Base-by-base conservation (phyloP, 139 green algal genomes). In the Haematococcus lacustris region DNA sequence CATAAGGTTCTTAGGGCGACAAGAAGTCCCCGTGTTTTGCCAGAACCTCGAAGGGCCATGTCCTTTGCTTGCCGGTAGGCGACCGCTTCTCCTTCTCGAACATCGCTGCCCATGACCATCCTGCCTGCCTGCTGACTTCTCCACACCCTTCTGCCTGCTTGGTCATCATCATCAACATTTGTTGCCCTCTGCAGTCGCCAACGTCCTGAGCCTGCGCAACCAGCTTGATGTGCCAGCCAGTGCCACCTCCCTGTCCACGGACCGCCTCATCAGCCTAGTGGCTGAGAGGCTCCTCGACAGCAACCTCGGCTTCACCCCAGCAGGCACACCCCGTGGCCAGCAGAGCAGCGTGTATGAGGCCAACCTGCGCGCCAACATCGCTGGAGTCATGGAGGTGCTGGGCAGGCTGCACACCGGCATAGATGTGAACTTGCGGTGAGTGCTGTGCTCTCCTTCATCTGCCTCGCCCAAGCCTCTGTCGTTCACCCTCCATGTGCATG, bases 11-110 rank as follows among this genome's bases (percentile, higher is more conserved):
- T 87, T 91, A 37, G 66, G 82, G 1, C 63, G 82, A 7, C 35
- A 73, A 3, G 40, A 78, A 25, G 74, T 85, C 0, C 87, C 90
- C 7, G 86, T 97, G 9, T 77, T 95, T 28, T 66, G 91, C 57
- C 94, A 98, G 76, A 97, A 96, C 72, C 72, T 88, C 2, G 98
- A 98, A 53, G 94, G 94, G 0, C 94, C 94, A 2, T 98, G 94
- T 78, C 94, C 94, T 0, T 77, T 97, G 38, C 76, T 98, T 0
- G 94, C 92, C 0, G n/a, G n/a, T n/a, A n/a, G n/a, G n/a, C n/a
- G n/a, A n/a, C n/a, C n/a, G n/a, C n/a, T n/a, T n/a, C n/a, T n/a
- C n/a, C n/a, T n/a, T n/a, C n/a, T n/a, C n/a, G n/a, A n/a, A n/a
- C n/a, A n/a, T n/a, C n/a, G n/a, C n/a, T n/a, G n/a, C n/a, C n/a